Conservation (phyloP, 768 basidiomycete species). For the Tremella mesenterica region DNA sequence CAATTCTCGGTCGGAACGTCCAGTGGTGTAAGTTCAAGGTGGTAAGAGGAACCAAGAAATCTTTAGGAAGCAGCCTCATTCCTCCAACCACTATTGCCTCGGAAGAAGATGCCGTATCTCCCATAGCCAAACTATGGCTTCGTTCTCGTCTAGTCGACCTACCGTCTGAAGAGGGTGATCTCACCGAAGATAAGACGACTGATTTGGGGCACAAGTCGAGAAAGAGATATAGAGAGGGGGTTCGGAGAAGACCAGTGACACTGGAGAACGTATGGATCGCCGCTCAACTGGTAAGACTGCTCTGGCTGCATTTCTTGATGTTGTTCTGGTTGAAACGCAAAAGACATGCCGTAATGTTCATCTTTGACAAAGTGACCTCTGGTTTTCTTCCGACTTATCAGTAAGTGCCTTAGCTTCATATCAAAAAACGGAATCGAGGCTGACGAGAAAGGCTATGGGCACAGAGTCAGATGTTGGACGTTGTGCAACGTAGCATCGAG, state of each 20-base stretch:
- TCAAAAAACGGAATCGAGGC: neutral
- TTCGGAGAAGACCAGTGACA: slow-evolving; percentile 20
- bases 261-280: slow-evolving; percentile 16
- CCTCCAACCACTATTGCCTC: neutral
- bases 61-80: neutral
- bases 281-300: slow-evolving; percentile 8
- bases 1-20: no score
- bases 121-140: neutral
- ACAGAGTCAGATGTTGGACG: slow-evolving; percentile 18
- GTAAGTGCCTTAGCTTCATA: neutral
- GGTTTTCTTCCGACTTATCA: slow-evolving; percentile 21
- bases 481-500: slow-evolving; percentile 23
- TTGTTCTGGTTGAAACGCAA: slow-evolving; percentile 14
- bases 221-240: slow-evolving; percentile 2
- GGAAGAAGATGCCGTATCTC: neutral
- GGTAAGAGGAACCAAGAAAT: no score
- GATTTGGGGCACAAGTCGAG: neutral
- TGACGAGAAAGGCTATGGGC: slow-evolving; percentile 19
- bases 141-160: neutral
- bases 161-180: neutral
- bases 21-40: no score
- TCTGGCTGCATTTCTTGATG: slow-evolving; percentile 9
- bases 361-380: slow-evolving; percentile 11
- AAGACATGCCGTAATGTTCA: slow-evolving; percentile 8
- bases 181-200: neutral